These are phyloP conservation scores for Solanum pinnatisectum DNA, from an alignment of 257 asterid species.

Conservation along the genomic window DNA sequence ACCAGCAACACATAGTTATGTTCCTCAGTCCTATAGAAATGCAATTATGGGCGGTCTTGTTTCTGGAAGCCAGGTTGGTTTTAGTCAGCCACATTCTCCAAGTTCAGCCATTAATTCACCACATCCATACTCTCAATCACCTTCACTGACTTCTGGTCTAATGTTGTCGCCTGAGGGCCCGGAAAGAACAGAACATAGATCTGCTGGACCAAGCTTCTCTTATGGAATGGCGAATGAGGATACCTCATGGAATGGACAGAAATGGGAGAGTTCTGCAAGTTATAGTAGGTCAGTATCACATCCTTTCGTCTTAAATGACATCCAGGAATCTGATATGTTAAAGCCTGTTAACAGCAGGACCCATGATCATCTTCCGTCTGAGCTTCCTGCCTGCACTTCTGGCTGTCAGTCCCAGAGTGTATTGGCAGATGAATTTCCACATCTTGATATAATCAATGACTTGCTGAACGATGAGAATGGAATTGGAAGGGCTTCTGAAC, in stretches of 20 bases:
- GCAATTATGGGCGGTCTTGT: slow-evolving; percentile 54
- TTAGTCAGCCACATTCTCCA: slow-evolving; percentile 36
- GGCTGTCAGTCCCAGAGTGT: background rate
- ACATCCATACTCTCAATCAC: slow-evolving; percentile 32
- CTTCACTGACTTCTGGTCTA: slow-evolving; percentile 32
- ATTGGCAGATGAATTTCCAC: background rate
- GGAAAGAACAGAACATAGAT: slow-evolving; percentile 42
- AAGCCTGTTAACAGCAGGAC: slow-evolving; percentile 31
- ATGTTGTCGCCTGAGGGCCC: slow-evolving; percentile 24
- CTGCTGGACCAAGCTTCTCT: slow-evolving; percentile 33
- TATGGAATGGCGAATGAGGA: slow-evolving; percentile 47
- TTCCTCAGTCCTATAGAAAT: slow-evolving; percentile 76
- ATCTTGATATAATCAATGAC: background rate
- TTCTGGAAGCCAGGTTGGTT: slow-evolving; percentile 32
- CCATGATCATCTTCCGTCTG: slow-evolving; percentile 38
- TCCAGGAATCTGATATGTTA: slow-evolving; percentile 30
- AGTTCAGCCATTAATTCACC: slow-evolving; percentile 29
- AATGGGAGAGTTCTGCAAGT: slow-evolving; percentile 49
- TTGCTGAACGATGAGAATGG: background rate
- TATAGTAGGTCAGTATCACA: slow-evolving; percentile 18
- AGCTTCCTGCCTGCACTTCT: background rate
- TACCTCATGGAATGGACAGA: slow-evolving; percentile 30
- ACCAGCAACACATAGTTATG: slow-evolving; percentile 36
- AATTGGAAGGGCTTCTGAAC: background rate
- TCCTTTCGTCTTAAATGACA: slow-evolving; percentile 20